Percentiles rank a stretch among this genome's conserved stretches.
phyloP scores from a whole-genome alignment of 2,329 filamentous ascomycete genomes.

The Alternaria longipes region DNA sequence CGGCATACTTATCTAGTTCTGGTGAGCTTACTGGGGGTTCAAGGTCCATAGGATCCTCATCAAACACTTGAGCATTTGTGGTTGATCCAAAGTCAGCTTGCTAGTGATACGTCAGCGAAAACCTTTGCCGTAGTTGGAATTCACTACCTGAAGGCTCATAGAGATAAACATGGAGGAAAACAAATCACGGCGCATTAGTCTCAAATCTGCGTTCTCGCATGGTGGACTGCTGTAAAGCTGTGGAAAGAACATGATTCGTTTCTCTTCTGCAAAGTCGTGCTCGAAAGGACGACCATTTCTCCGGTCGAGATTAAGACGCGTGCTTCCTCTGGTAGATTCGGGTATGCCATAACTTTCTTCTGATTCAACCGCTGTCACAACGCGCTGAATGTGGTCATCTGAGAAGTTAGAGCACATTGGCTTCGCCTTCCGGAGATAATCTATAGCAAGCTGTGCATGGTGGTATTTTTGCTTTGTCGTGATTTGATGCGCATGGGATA shows the following conservation, averaged over 20 bases:
- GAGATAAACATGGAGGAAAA: slow-evolving; percentile 20
- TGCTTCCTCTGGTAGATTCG: background rate
- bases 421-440: slow-evolving; percentile 25
- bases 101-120: slow-evolving; percentile 10
- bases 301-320: slow-evolving; percentile 7
- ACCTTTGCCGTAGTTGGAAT: slow-evolving; percentile 6
- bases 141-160: slow-evolving; percentile 6
- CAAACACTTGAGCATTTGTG: slow-evolving; percentile 3
- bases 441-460: slow-evolving; percentile 14
- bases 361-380: slow-evolving; percentile 11
- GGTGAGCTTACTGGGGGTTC: no score
- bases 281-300: slow-evolving; percentile 16
- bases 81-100: slow-evolving; percentile 9
- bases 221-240: slow-evolving; percentile 10
- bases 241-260: slow-evolving; percentile 16
- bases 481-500: slow-evolving; percentile 13
- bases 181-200: slow-evolving; percentile 14
- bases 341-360: slow-evolving; percentile 3
- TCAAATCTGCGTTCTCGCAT: slow-evolving; percentile 9
- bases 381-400: slow-evolving; percentile 9
- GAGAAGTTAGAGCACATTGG: slow-evolving; percentile 15
- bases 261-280: slow-evolving; percentile 16
- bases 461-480: slow-evolving; percentile 11
- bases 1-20: background rate
- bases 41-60: no score